These are phyloP conservation scores for Globisporangium parvum DNA, from an alignment of 352 stramenopile species.

Conservation along the genomic window DNA sequence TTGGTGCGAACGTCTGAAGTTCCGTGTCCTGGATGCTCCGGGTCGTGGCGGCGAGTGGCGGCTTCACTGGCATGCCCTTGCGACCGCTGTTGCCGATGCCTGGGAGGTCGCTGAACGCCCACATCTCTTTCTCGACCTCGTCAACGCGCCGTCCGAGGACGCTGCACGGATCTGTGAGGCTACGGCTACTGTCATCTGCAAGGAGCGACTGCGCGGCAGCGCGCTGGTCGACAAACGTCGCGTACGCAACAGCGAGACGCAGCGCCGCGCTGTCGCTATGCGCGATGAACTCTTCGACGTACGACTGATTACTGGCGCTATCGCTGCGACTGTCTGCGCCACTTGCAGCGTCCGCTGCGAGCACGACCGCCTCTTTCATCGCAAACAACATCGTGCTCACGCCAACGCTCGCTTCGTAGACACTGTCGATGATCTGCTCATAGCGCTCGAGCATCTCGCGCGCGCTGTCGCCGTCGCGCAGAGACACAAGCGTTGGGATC, in stretches of 20 bases:
- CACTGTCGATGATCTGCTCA: conserved; percentile 19
- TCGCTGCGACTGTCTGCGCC: neutral
- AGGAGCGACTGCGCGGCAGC: neutral
- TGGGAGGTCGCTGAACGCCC: conserved; percentile 48
- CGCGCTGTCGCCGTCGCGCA: neutral
- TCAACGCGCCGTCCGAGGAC: conserved; percentile 29
- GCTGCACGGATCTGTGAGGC: conserved; percentile 13
- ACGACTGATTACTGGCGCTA: conserved; percentile 10
- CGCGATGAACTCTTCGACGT: conserved; percentile 39
- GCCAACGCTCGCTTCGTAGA: conserved; percentile 44
- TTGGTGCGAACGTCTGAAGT: conserved; percentile 28
- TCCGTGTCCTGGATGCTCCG: conserved; percentile 58
- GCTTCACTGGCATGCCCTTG: conserved; percentile 42
- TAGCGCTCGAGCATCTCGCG: conserved; percentile 17
- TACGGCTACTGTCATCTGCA: neutral
- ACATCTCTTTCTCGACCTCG: conserved; percentile 49
- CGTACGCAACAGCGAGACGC: conserved; percentile 26
- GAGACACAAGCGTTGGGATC: conserved; percentile 15
- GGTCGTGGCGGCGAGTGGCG: conserved; percentile 27
- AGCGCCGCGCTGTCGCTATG: conserved; percentile 33
- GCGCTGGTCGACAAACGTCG: conserved; percentile 14
- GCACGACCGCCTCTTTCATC: conserved; percentile 38
- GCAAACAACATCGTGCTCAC: conserved; percentile 50
- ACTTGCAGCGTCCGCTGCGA: neutral
- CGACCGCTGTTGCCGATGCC: conserved; percentile 60